Conservation (phyloP, 371 early-diverging fungal genomes). For the Mortierella polycephala region DNA sequence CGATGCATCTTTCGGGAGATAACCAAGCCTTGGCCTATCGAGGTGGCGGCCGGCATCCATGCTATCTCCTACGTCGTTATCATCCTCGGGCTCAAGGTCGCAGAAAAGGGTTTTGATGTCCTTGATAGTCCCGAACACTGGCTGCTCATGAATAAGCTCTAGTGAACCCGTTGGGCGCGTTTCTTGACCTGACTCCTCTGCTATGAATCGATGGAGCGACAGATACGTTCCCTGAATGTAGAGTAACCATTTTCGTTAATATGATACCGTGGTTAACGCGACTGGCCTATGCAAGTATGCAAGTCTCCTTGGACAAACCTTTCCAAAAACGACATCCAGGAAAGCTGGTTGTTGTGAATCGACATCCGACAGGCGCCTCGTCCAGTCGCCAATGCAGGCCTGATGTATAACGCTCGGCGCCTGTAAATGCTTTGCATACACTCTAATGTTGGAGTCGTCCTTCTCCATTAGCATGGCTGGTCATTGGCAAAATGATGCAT, state of each 20-base stretch:
- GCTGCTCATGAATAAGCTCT: conserved; percentile 31
- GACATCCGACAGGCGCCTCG: neutral
- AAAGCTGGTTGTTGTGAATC: neutral
- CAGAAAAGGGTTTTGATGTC: conserved; percentile 32
- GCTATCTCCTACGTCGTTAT: neutral
- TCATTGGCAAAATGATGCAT: neutral
- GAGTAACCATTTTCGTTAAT: too few relatives aligned
- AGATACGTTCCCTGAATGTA: conserved; percentile 29
- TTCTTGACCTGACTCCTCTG: conserved; percentile 9
- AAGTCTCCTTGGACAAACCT: conserved; percentile 8
- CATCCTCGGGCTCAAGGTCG: conserved; percentile 23
- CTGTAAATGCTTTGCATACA: conserved; percentile 41
- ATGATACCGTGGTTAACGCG: too few relatives aligned
- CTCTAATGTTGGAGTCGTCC: conserved; percentile 26
- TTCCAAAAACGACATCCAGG: conserved; percentile 42
- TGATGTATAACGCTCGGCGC: conserved; percentile 40
- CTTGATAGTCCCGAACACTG: conserved; percentile 47
- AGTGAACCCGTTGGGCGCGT: conserved; percentile 26
- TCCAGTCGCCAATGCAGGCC: conserved; percentile 47
- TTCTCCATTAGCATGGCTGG: conserved; percentile 3
- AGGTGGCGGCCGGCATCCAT: neutral
- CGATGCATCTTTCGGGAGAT: conserved; percentile 23
- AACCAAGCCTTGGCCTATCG: conserved; percentile 19
- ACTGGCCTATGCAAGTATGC: too few relatives aligned
- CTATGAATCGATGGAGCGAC: conserved; percentile 23